Conservation (phyloP, 2,329 filamentous ascomycete species). For the Exutisphaerella laricina region DNA sequence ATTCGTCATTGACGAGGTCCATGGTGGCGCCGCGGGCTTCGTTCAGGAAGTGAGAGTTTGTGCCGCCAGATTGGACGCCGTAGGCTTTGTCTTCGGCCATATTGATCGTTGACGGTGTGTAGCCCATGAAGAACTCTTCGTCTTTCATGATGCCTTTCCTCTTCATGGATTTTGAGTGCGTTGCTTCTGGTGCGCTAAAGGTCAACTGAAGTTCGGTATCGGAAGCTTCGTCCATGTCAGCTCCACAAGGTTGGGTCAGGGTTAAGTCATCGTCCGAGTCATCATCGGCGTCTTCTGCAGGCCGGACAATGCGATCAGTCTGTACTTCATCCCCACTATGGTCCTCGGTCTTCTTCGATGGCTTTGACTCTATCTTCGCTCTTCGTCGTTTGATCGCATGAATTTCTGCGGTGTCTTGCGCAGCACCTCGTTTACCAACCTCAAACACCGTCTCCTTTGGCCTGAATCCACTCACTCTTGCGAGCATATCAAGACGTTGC, state of each 20-base stretch:
- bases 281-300: constrained; percentile 38
- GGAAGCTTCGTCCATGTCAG: constrained; percentile 41
- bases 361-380: constrained; percentile 59
- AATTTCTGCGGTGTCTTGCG: constrained; percentile 63
- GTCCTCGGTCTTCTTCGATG: constrained; percentile 42
- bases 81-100: constrained; percentile 87
- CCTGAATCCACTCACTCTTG: constrained; percentile 79
- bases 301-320: too few species aligned
- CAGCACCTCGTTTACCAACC: constrained; percentile 68
- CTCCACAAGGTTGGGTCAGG: constrained; percentile 28
- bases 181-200: constrained; percentile 36
- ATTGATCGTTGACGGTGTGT: constrained; percentile 75
- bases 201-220: constrained; percentile 52
- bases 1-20: constrained; percentile 87
- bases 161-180: constrained; percentile 14
- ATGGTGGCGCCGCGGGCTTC: constrained; percentile 83
- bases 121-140: constrained; percentile 92
- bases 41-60: constrained; percentile 69
- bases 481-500: constrained; percentile 78
- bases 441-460: constrained; percentile 97
- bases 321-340: constrained; percentile 16
- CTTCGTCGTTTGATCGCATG: constrained; percentile 62
- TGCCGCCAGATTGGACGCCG: constrained; percentile 74
- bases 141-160: constrained; percentile 62
- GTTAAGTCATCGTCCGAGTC: constrained; percentile 36